Base-by-base conservation (phyloP, 108 stramenopile genomes). In the Cyclostephanos tholiformis region DNA sequence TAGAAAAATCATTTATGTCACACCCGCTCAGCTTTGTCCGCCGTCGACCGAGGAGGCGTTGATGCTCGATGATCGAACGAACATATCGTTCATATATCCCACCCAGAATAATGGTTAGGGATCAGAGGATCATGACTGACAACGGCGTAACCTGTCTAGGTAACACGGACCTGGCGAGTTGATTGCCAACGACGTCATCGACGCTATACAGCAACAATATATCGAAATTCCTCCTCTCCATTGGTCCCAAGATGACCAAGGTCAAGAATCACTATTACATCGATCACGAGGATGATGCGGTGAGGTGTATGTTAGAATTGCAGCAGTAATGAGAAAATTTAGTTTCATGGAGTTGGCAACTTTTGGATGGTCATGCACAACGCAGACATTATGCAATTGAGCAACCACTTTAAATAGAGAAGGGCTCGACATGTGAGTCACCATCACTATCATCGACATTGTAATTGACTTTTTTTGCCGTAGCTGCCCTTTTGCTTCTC, bases 81-180 rank as follows among this genome's bases (percentile, higher is more conserved):
- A 97, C 38, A 88, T 99, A 63, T 91, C 92, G 20, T 95, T 97
- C 77, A 53, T 98, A 25, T 96, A 93, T 64, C 98, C 99, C 19
- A 86, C 85, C 25, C 95, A 97, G 82, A 97, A 98, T 79, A 80
- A 89, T 98, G 4, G 89, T 95, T 20, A 77, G 76, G 55, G 97
- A 97, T 79, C 69, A 92, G 58, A 88, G 82, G 70, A 78, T 95
- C 55, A 72, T 94, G 51, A 95, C 95, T 2, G 85, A 82, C 63
- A 92, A 95, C 72, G 92, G 92, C 16, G 97, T 99, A 14, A 99
- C 95, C 11, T 98, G 97, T 71, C 67, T 99, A 26, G 99, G 99
- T 8, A 99, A 99, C 88, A 98, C 98, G 4, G 97, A 99, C 84
- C 76, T 99, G 29, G 95, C 98, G 2, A 91, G 91, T 38, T 91